Percentiles rank a stretch among this genome's conserved stretches.
Evolutionary conservation across 441 rosid species (phyloP).

Genomic region (Croton setiger): DNA sequence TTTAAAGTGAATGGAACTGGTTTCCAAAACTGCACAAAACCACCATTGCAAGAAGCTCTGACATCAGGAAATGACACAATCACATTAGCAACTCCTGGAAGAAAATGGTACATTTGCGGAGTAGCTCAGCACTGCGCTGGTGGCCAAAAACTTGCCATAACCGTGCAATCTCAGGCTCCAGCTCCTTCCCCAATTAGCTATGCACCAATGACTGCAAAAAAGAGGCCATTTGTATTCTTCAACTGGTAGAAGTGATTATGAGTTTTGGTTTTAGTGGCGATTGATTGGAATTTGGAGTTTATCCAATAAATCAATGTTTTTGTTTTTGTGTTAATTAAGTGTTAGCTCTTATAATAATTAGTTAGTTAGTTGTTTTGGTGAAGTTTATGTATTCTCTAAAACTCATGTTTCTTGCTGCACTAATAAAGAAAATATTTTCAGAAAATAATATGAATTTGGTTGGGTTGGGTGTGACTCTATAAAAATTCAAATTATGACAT

Average conservation of each 20-base stretch:
- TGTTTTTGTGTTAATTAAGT: too few relatives aligned
- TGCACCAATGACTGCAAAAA: background rate
- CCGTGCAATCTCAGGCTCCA: conserved; percentile 10
- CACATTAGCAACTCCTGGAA: conserved; percentile 20
- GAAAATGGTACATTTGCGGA: conserved; percentile 49
- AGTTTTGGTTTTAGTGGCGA: background rate
- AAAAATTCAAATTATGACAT: too few relatives aligned
- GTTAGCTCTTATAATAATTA: too few relatives aligned
- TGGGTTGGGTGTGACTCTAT: too few relatives aligned
- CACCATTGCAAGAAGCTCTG: conserved; percentile 15
- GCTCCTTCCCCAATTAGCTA: conserved; percentile 8
- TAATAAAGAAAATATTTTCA: background rate
- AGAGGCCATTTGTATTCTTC: background rate
- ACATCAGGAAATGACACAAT: conserved; percentile 32
- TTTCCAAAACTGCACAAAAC: conserved; percentile 28
- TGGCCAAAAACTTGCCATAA: conserved; percentile 34
- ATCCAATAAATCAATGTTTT: background rate
- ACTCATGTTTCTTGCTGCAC: background rate
- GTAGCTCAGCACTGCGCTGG: conserved; percentile 21
- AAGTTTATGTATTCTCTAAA: background rate
- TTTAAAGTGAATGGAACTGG: conserved; percentile 32
- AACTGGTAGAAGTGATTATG: background rate
- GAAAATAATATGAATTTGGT: too few relatives aligned
- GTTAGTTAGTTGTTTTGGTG: too few relatives aligned
- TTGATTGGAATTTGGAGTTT: too few relatives aligned